A percentile compares a stretch with the other conserved stretches of the same genome.
Evolutionary conservation across 257 asterid genomes (phyloP).

Genomic region (Henckelia pumila): DNA sequence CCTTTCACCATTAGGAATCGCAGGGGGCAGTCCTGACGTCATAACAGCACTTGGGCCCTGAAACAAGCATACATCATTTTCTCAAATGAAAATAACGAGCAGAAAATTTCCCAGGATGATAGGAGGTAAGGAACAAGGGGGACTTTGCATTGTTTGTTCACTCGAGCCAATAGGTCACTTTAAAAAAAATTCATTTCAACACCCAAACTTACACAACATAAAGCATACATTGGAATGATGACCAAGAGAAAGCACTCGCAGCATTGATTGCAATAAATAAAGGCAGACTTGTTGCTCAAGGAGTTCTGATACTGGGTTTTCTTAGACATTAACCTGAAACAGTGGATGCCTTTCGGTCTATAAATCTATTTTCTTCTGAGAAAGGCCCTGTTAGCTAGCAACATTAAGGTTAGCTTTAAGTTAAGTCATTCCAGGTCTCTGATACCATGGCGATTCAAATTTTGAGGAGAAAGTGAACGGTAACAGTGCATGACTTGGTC

Average conservation of each 20-base stretch:
- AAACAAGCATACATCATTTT: neutral
- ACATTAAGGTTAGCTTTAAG: neutral
- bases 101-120: neutral
- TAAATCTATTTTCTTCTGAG: neutral
- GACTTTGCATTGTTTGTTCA: neutral
- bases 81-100: neutral
- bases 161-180: neutral
- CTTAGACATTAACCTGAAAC: neutral
- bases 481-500: neutral
- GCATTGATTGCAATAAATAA: neutral
- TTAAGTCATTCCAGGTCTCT: neutral
- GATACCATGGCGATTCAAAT: neutral
- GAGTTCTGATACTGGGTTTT: neutral
- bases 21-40: slow-evolving; percentile 2
- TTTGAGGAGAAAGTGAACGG: neutral
- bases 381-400: neutral
- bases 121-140: neutral
- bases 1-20: slow-evolving; percentile 45
- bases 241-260: neutral
- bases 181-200: neutral
- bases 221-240: neutral
- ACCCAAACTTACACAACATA: neutral
- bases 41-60: neutral
- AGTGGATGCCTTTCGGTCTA: neutral
- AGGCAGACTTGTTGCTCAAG: neutral